A percentile compares a stretch with the other conserved stretches of the same genome.
Conservation (phyloP, 352 stramenopile species). For the Aphanomyces euteiches region DNA sequence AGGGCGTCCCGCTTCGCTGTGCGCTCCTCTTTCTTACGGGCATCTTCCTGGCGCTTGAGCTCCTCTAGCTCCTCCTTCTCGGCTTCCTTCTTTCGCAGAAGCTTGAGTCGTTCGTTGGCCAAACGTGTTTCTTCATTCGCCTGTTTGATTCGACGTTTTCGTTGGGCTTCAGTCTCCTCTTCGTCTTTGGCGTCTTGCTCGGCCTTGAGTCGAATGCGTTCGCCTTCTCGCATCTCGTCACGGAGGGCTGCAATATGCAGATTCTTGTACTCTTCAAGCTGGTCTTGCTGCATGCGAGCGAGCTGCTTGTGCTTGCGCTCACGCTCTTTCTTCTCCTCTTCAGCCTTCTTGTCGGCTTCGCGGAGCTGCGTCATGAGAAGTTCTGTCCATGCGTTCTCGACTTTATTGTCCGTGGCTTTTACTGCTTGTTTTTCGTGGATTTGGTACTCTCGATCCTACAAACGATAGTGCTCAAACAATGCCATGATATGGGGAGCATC, state of each 20-base stretch:
- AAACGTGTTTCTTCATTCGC: constrained; percentile 59
- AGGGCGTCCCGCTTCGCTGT: constrained; percentile 61
- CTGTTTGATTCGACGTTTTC: constrained; percentile 46
- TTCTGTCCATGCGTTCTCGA: constrained; percentile 34
- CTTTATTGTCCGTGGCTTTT: constrained; percentile 37
- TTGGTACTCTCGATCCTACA: constrained; percentile 73
- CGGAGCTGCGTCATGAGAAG: constrained; percentile 37
- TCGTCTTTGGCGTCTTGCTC: constrained; percentile 58
- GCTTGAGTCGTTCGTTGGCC: constrained; percentile 60
- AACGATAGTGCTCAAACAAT: not conserved
- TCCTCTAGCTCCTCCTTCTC: constrained; percentile 66
- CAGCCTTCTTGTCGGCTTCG: constrained; percentile 44
- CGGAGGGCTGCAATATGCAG: constrained; percentile 68
- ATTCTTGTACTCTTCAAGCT: constrained; percentile 83
- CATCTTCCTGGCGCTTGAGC: constrained; percentile 62
- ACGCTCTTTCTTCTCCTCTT: constrained; percentile 46
- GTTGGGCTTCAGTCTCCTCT: constrained; percentile 46
- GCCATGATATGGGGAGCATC: not conserved
- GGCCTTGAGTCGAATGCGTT: constrained; percentile 56
- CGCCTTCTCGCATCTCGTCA: constrained; percentile 69
- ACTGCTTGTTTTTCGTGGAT: constrained; percentile 67
- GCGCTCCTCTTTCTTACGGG: constrained; percentile 61
- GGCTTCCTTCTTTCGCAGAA: constrained; percentile 49
- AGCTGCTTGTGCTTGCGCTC: constrained; percentile 53
- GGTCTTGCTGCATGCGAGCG: constrained; percentile 56